These are phyloP conservation scores for Pichia thaimueangensis DNA, from an alignment of 805 yeast species.

Conservation along the genomic window DNA sequence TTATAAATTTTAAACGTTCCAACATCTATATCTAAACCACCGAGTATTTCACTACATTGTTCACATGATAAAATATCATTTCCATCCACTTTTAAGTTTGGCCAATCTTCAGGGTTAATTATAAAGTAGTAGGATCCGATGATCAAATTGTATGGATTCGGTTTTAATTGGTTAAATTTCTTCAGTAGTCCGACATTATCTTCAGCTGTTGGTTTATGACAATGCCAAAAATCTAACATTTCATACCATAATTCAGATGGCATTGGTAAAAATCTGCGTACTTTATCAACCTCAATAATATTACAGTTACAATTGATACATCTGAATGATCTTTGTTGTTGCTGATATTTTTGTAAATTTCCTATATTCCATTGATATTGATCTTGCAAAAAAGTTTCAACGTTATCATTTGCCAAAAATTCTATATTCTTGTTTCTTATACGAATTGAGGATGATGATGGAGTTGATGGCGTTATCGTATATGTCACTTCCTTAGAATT, in stretches of 20 bases:
- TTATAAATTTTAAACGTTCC: slow-evolving; percentile 40
- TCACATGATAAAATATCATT: slow-evolving; percentile 27
- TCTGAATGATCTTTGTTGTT: background rate
- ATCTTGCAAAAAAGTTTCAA: slow-evolving; percentile 11
- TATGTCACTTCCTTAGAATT: background rate
- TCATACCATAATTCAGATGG: slow-evolving; percentile 95
- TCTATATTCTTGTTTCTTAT: background rate
- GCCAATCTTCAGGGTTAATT: slow-evolving; percentile 25
- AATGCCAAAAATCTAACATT: slow-evolving; percentile 96
- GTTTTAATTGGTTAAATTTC: slow-evolving; percentile 39
- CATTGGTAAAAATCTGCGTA: slow-evolving; percentile 46
- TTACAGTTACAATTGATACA: slow-evolving; percentile 16
- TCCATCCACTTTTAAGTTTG: slow-evolving; percentile 10
- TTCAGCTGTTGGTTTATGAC: slow-evolving; percentile 61
- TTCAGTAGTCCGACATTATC: slow-evolving; percentile 1
- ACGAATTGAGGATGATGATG: background rate
- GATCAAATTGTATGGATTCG: slow-evolving; percentile 37
- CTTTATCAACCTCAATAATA: slow-evolving; percentile 28
- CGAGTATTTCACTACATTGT: slow-evolving; percentile 35
- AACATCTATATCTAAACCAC: slow-evolving; percentile 32
- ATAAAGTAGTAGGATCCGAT: slow-evolving; percentile 55
- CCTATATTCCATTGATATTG: slow-evolving; percentile 23
- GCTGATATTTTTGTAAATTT: slow-evolving; percentile 8
- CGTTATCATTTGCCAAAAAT: background rate
- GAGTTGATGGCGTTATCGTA: background rate